A percentile compares a stretch with the other conserved stretches of the same genome.
These are phyloP conservation scores for Fistulina hepatica DNA, from an alignment of 1,284 basidiomycete species.

Conservation along the genomic window DNA sequence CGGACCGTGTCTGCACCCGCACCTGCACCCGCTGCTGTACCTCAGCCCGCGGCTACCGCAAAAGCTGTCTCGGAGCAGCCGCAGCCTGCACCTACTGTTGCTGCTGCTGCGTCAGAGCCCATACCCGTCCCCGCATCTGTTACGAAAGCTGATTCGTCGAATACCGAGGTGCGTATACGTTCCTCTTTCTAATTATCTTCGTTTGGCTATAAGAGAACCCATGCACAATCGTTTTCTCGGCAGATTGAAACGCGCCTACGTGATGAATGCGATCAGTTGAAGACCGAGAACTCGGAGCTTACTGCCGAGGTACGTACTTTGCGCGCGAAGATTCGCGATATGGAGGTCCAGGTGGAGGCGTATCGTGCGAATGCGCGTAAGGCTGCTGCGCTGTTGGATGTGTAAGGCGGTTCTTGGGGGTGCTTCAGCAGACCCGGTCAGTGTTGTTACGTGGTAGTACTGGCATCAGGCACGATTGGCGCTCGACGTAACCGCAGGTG, in stretches of 20 bases:
- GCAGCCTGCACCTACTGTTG: conserved; percentile 23
- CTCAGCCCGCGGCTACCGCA: conserved; percentile 22
- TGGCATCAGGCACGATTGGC: too few relatives aligned
- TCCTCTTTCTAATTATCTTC: not conserved
- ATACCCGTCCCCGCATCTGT: conserved; percentile 17
- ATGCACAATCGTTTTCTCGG: too few relatives aligned
- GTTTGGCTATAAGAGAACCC: conserved; percentile 1
- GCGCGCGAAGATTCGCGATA: conserved; percentile 64
- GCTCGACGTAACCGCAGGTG: too few relatives aligned
- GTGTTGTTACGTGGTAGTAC: too few relatives aligned
- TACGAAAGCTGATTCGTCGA: too few relatives aligned
- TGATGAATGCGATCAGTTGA: conserved; percentile 12
- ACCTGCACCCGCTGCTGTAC: conserved; percentile 18
- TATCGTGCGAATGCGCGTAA: conserved; percentile 63
- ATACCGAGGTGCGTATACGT: too few relatives aligned
- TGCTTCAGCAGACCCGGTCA: too few relatives aligned
- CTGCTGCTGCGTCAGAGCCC: conserved; percentile 23
- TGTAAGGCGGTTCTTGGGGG: too few relatives aligned
- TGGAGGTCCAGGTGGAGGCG: conserved; percentile 76
- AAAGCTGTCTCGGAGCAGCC: conserved; percentile 22
- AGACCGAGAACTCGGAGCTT: conserved; percentile 52
- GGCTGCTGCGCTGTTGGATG: conserved; percentile 44
- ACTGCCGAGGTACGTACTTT: conserved; percentile 61
- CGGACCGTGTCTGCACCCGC: conserved; percentile 24
- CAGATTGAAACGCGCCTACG: too few relatives aligned